Evolutionary conservation across 2,329 filamentous ascomycete species (phyloP), one percentile per base, ranked within the genome.

Genomic region (Lachnellula arida): DNA sequence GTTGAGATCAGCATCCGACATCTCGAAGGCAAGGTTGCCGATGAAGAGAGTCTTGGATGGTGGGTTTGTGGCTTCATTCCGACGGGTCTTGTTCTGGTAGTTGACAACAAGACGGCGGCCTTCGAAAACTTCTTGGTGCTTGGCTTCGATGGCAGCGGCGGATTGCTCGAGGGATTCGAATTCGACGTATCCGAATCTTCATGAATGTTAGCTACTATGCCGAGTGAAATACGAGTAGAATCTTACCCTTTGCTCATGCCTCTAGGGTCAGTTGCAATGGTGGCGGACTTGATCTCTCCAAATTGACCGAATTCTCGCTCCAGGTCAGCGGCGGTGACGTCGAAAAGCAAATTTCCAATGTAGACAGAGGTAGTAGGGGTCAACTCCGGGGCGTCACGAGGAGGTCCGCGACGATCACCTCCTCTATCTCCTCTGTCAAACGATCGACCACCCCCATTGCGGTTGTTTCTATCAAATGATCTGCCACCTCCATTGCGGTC

Each of bases 1-100:
- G 73, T 92, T 91, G 53, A 96, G 77, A 67, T 96, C 91, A 53
- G 82, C 81, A 68, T 96, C 91, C 8, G 87, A 88, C 76, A 92
- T 87, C 74, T 95, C 88, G 69, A 88, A 94, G 11, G 89, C 85
- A 73, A 96, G 84, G 76, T 94, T 94, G 63, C 91, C 90, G 64
- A 96, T 82, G 76, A 88, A 96, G 35, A 96, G 75, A 1, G 86
- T 89, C 67, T 79, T 82, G 51, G 81, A 80, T 3, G 85, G 84
- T 42, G 74, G 64, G 65, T 76, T 76, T n/a, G 42, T 50, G 46
- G 4, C 11, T 52, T 47, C 48, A 17, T 47, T 40, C 43, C 58
- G 56, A 32, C 58, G 60, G 51, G 60, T 67, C 49, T 65, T 67
- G 56, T 60, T 67, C 54, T 68, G 67, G 68, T 77, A 87, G 66